These are phyloP conservation scores for Exserohilum turcica DNA, from an alignment of 2,329 filamentous ascomycete genomes.

Conservation along the genomic window DNA sequence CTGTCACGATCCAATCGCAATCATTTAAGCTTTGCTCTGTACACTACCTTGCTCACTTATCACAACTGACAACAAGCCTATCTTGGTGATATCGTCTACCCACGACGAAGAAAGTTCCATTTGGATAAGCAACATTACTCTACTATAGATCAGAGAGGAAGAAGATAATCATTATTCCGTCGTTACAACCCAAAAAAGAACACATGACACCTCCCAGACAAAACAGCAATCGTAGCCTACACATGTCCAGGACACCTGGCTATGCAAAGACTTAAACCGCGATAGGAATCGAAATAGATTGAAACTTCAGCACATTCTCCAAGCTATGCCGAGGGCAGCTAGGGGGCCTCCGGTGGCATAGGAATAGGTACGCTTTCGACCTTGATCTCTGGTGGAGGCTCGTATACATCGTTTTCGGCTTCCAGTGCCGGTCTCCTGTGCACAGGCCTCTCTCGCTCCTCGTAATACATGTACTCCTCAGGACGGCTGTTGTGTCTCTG, in stretches of 20 bases:
- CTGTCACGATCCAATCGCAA: too few species aligned
- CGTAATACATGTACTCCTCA: slow-evolving; percentile 40
- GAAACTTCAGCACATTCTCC: background rate
- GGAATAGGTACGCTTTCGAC: slow-evolving; percentile 28
- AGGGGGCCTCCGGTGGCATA: slow-evolving; percentile 15
- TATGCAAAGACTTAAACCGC: background rate
- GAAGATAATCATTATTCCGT: background rate
- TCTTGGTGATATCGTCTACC: too few species aligned
- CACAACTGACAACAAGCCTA: too few species aligned
- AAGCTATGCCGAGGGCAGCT: background rate
- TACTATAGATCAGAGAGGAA: background rate
- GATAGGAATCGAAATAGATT: background rate
- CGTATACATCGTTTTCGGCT: slow-evolving; percentile 33
- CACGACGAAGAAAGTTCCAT: background rate
- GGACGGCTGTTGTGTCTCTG: slow-evolving; percentile 33
- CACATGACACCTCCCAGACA: background rate
- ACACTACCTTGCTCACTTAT: too few species aligned
- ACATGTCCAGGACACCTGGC: background rate
- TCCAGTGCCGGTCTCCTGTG: slow-evolving; percentile 23
- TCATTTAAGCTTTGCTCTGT: too few species aligned
- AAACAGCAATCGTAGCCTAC: background rate
- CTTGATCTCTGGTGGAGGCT: slow-evolving; percentile 34
- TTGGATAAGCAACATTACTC: background rate
- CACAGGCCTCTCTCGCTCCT: slow-evolving; percentile 35
- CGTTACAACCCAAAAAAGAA: background rate